These are phyloP conservation scores for Hanseniaspora meyeri DNA, from an alignment of 805 yeast species.

Conservation along the genomic window DNA sequence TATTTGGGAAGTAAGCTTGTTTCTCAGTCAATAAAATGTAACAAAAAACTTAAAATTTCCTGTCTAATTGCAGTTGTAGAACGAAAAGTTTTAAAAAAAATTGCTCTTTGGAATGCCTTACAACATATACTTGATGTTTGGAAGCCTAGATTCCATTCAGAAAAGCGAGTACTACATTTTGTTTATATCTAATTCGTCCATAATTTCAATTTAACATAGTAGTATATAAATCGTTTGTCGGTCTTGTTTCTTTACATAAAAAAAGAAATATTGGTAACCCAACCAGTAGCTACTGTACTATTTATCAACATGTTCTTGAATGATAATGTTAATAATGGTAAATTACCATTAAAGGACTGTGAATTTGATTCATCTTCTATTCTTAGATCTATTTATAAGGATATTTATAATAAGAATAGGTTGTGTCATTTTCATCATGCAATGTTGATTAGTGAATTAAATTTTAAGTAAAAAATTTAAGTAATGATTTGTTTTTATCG, in stretches of 20 bases:
- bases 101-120: background rate
- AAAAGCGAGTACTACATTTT: no score
- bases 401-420: background rate
- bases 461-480: background rate
- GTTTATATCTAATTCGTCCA: no score
- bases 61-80: background rate
- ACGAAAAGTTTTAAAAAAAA: background rate
- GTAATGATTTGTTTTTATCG: background rate
- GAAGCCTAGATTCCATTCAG: no score
- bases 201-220: no score
- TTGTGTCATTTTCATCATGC: background rate
- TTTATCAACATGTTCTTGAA: no score
- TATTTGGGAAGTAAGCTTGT: background rate
- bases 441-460: background rate
- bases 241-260: no score
- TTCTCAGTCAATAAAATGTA: background rate
- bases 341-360: background rate
- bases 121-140: no score
- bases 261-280: no score
- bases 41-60: background rate
- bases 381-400: background rate
- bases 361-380: background rate
- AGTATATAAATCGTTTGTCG: no score
- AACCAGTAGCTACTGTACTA: no score
- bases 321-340: background rate